Percentiles rank a stretch among this genome's conserved stretches.
Conservation (phyloP, 345 rosid species). For the Hevea brasiliensis region DNA sequence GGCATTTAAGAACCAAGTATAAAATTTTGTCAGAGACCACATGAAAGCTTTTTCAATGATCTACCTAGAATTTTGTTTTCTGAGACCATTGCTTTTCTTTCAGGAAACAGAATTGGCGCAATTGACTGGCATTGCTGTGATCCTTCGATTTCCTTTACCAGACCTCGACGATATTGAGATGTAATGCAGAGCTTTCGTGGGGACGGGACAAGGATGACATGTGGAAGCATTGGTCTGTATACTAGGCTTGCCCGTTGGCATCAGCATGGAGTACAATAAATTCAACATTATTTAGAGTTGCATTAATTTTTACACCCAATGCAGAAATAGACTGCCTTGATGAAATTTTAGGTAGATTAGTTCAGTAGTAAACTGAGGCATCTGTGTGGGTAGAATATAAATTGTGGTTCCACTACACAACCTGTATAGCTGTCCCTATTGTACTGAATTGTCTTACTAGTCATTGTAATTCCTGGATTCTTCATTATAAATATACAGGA, state of each 20-base stretch:
- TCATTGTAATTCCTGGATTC: too few relatives aligned
- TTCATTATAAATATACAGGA: too few relatives aligned
- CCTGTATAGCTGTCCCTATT: too few relatives aligned
- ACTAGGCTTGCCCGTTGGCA: neutral
- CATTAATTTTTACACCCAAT: too few relatives aligned
- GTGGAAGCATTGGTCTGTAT: neutral
- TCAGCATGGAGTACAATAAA: neutral
- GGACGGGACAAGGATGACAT: neutral
- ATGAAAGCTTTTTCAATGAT: neutral
- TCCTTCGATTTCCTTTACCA: slow-evolving; percentile 90
- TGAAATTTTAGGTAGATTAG: too few relatives aligned
- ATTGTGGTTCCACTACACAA: too few relatives aligned
- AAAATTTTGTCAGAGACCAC: neutral
- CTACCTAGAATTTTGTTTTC: neutral
- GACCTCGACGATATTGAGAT: slow-evolving; percentile 96
- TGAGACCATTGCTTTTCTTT: neutral
- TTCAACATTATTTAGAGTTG: too few relatives aligned
- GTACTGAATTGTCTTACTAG: too few relatives aligned
- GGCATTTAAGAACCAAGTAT: neutral
- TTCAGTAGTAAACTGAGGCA: too few relatives aligned
- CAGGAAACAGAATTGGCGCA: slow-evolving; percentile 66
- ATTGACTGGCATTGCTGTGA: slow-evolving; percentile 87
- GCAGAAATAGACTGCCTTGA: too few relatives aligned
- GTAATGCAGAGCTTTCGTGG: slow-evolving; percentile 33
- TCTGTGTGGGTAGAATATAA: too few relatives aligned